Evolutionary conservation across 768 basidiomycete species (phyloP), one percentile per base, ranked within the genome.

Genomic region (Daedaleopsis nitida): DNA sequence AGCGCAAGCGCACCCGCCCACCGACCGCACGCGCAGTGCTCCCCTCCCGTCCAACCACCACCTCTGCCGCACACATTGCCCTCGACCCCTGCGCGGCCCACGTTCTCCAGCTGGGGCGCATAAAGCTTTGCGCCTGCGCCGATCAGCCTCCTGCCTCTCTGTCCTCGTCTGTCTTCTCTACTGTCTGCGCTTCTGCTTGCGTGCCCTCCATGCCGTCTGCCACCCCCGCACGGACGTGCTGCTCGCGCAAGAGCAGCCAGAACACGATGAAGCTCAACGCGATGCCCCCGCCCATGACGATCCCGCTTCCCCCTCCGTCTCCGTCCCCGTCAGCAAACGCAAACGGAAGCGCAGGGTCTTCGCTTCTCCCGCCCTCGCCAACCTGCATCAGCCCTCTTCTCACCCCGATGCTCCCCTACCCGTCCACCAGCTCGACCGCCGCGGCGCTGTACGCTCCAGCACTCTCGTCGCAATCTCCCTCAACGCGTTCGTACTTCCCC

Each of bases 401-500:
- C 6, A 61, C 54, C 50, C 50, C 60, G 0, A 19, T 19, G 1
- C 34, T 47, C 1, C 49, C 60, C 13, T 50, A 7, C 4, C 54
- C 44, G 8, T 52, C 58, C 3, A 43, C 59, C 1, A 17, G 55
- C 2, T 27, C 48, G 9, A 43, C 56, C 1, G 19, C 55, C 2
- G 24, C 48, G 5, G 44, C 56, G 16, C 17, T 52, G 24, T 47
- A 57, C 35, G 35, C 52, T 3, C 35, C 52, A 2, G 37, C 19
- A 13, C 38, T 53, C 52, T 35, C 52, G 19, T 7, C 52, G 19
- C 52, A 8, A 24, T 17, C 47, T 13, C 32, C 57, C 34, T 37
- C 52, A 23, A 35, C 59, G 27, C 38, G 45, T 52, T 38, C 35
- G 17, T 60, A 57, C 51, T 44, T 58, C 19, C 59, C 58, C 37